Base-by-base conservation (phyloP, 768 basidiomycete genomes). In the Tylopilus felleus region DNA sequence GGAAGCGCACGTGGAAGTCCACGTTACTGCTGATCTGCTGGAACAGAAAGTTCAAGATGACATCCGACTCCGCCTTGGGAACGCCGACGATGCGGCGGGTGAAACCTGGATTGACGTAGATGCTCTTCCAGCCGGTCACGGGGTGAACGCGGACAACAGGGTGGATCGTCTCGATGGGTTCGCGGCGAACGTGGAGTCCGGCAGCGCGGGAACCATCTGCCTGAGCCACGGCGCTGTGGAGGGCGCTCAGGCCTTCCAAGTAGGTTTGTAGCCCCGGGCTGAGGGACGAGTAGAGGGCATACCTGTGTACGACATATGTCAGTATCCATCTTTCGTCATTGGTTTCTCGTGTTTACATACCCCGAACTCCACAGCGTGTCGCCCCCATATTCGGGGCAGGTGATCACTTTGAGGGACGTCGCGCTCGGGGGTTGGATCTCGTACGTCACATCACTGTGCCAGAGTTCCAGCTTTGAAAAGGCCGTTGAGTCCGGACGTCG, bases 131-230 rank as follows among this genome's bases (percentile, higher is more conserved):
- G 13, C 90, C 89, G 1, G 91, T 94, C 2, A 78, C 84, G 19
- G 92, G 90, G 66, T 93, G 86, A 12, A 92, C 88, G 44, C 90
- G 84, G 50, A 93, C 87, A 44, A 93, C 74, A 17, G 90, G 91
- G 67, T 93, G 91, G 29, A 88, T 62, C 5, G 80, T 80, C 70
- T 90, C 87, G 53, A 90, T 71, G 48, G 80, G 77, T 52, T 86
- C 74, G 38, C 90, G 77, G 27, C 89, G 83, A 23, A 91, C 86
- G 49, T 81, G 81, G 43, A 83, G 76, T 6, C 85, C 86, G 0
- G 84, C 85, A 6, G 81, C 84, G 16, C 83, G 78, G 33, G 88
- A 76, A 41, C 88, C 88, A 10, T 90, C 83, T 0, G 89, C 89
- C 64, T 92, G 90, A 10, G 83, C 84, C 38, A 84, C 84, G 3